Evolutionary conservation across 2,329 filamentous ascomycete species (phyloP), one percentile per base, ranked within the genome.

Genomic region (Paraconiothyrium sp.): DNA sequence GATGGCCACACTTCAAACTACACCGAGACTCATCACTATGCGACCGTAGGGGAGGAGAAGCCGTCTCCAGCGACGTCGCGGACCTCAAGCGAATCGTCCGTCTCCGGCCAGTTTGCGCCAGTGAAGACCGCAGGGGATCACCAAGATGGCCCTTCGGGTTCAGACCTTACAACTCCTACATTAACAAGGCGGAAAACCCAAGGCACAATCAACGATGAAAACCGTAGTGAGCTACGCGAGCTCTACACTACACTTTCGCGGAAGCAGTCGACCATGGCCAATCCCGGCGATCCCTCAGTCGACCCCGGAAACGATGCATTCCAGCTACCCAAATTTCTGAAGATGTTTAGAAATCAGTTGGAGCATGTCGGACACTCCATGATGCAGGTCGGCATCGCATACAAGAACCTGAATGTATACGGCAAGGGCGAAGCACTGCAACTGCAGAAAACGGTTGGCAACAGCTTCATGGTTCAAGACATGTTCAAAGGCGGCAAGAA

Each of bases 391-490:
- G 89, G 89, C 3, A 82, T 92, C 7, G 84, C 85, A 0, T 92
- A 88, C 78, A 86, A 86, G 62, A 83, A 90, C 55, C 82, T 92
- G 37, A 86, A 85, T 59, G 88, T 93, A 0, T 89, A 83, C 6
- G 90, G 90, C 0, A 88, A 88, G 0, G 90, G 89, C 0, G 84
- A 85, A 2, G 88, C 89, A 0, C 73, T 93, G 27, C 89, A 92
- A 65, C 80, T 92, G 1, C 91, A 93, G 71, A 82, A 88, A 58
- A 92, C 87, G 2, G 88, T 93, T 3, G 83, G 81, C 2, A 88
- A 88, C 1, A 77, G 87, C 8, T 72, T 91, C 24, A 75, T 85
- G 62, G 81, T 85, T 0, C 90, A 88, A 0, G 86, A 91, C 59
- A 78, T 84, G 46, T 81, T 91, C 54, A 84, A 81, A 58, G 73